Evolutionary conservation across 345 rosid species (phyloP).

Genomic region (Eucalyptus erythrocorys): DNA sequence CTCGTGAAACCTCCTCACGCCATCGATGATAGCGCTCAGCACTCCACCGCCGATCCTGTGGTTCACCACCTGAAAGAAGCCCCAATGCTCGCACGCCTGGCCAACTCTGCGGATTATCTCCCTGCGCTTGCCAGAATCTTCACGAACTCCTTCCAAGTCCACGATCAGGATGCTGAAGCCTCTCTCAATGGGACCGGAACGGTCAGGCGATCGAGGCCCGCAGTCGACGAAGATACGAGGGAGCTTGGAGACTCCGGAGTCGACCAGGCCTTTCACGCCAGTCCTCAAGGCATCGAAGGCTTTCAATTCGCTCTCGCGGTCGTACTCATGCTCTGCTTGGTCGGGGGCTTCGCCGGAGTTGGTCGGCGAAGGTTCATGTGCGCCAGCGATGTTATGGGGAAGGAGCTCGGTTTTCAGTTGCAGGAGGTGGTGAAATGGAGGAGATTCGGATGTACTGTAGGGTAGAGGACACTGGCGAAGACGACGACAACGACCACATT

Average conservation of each 20-base stretch:
- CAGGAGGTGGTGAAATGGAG: too few species aligned
- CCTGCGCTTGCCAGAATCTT: not conserved
- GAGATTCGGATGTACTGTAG: too few species aligned
- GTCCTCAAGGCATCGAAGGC: constrained; percentile 7
- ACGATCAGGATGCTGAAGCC: constrained; percentile 15
- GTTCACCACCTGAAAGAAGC: constrained; percentile 34
- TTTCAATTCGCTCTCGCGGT: constrained; percentile 7
- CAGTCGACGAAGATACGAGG: constrained; percentile 13
- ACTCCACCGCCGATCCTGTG: constrained; percentile 26
- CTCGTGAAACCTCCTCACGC: constrained; percentile 13
- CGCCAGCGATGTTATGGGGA: too few species aligned
- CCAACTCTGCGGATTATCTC: constrained; percentile 4
- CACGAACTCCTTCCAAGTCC: constrained; percentile 6
- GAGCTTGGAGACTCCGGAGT: constrained; percentile 12
- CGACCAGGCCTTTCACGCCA: constrained; percentile 34
- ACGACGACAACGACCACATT: too few species aligned
- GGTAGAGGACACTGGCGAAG: too few species aligned
- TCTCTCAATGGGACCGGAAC: not conserved
- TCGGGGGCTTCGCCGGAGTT: too few species aligned
- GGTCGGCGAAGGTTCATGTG: too few species aligned
- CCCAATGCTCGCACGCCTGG: constrained; percentile 23
- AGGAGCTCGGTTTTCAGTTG: too few species aligned
- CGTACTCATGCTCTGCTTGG: not conserved
- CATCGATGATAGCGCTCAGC: constrained; percentile 18
- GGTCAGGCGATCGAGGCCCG: not conserved